A percentile compares a stretch with the other conserved stretches of the same genome.
Conservation (phyloP, 495 filamentous ascomycete genomes). For the Penicillium coffeae region DNA sequence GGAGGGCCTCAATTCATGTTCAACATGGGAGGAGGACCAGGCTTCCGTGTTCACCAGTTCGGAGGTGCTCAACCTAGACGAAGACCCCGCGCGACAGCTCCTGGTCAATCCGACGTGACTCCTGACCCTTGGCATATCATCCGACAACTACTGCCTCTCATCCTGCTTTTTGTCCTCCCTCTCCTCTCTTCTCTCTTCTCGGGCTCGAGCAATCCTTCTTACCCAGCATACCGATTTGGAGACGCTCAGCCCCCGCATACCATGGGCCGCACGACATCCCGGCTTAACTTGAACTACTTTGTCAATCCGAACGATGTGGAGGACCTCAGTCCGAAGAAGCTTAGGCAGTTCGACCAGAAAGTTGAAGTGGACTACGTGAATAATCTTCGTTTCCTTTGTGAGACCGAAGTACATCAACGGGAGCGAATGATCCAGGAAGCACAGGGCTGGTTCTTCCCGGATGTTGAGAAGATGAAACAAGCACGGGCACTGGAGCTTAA, state of each 20-base stretch:
- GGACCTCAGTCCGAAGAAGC: constrained; percentile 60
- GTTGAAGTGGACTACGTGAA: constrained; percentile 72
- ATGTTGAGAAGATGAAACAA: constrained; percentile 68
- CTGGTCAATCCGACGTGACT: constrained; percentile 42
- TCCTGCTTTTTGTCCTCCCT: constrained; percentile 85
- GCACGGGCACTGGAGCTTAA: constrained; percentile 59
- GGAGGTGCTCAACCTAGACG: constrained; percentile 64
- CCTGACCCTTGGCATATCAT: constrained; percentile 44
- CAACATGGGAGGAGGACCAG: constrained; percentile 80
- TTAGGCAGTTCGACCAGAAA: constrained; percentile 67
- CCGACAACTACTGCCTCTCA: constrained; percentile 72
- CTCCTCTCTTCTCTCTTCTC: constrained; percentile 78
- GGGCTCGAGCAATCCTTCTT: constrained; percentile 50
- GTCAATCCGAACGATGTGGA: constrained; percentile 74
- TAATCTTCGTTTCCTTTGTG: constrained; percentile 63
- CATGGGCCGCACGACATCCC: constrained; percentile 62
- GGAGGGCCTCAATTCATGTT: constrained; percentile 42
- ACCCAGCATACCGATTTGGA: constrained; percentile 71
- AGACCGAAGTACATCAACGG: constrained; percentile 59
- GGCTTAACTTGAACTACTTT: constrained; percentile 74
- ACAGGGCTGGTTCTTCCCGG: constrained; percentile 82
- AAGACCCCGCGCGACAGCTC: constrained; percentile 64
- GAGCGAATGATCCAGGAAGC: constrained; percentile 71
- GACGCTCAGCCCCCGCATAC: constrained; percentile 64
- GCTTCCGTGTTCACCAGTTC: constrained; percentile 83